A percentile compares a stretch with the other conserved stretches of the same genome.
Conservation (phyloP, 2,329 filamentous ascomycete species). For the Dothistroma septosporum region DNA sequence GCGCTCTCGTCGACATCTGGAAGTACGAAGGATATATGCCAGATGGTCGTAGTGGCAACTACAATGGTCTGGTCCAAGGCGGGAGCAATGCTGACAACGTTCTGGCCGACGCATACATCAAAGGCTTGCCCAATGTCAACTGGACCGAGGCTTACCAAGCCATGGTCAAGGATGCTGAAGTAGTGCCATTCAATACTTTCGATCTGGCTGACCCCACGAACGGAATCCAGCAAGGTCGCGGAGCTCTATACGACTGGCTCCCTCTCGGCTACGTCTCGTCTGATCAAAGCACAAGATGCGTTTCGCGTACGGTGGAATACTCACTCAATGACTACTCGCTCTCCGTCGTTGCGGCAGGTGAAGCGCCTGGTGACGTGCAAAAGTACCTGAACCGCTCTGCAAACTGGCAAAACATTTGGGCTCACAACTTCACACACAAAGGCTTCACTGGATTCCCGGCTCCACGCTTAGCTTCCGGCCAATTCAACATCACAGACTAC, state of each 20-base stretch:
- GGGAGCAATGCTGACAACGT: slow-evolving; percentile 37
- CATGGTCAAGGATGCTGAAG: slow-evolving; percentile 36
- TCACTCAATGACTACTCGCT: slow-evolving; percentile 44
- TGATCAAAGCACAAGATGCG: slow-evolving; percentile 35
- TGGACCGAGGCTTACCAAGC: slow-evolving; percentile 35
- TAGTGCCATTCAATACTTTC: slow-evolving; percentile 30
- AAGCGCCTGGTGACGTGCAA: slow-evolving; percentile 39
- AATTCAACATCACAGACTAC: slow-evolving; percentile 35
- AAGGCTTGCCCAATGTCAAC: slow-evolving; percentile 32
- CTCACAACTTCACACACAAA: slow-evolving; percentile 35
- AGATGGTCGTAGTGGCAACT: slow-evolving; percentile 34
- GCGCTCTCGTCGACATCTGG: slow-evolving; percentile 66
- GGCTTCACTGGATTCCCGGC: slow-evolving; percentile 34
- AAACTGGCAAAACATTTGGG: slow-evolving; percentile 44
- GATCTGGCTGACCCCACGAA: slow-evolving; percentile 30
- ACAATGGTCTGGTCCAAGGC: slow-evolving; percentile 36
- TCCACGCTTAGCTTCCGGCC: slow-evolving; percentile 27
- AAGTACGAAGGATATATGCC: slow-evolving; percentile 35
- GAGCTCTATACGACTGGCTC: slow-evolving; percentile 44
- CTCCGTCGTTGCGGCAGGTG: slow-evolving; percentile 39
- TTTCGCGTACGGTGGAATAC: slow-evolving; percentile 44
- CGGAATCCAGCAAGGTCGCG: slow-evolving; percentile 42
- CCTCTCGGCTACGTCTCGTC: slow-evolving; percentile 39
- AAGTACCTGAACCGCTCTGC: slow-evolving; percentile 38
- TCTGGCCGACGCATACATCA: slow-evolving; percentile 35